Evolutionary conservation across 2,329 filamentous ascomycete species (phyloP).

Genomic region (Epichloe gansuensis): DNA sequence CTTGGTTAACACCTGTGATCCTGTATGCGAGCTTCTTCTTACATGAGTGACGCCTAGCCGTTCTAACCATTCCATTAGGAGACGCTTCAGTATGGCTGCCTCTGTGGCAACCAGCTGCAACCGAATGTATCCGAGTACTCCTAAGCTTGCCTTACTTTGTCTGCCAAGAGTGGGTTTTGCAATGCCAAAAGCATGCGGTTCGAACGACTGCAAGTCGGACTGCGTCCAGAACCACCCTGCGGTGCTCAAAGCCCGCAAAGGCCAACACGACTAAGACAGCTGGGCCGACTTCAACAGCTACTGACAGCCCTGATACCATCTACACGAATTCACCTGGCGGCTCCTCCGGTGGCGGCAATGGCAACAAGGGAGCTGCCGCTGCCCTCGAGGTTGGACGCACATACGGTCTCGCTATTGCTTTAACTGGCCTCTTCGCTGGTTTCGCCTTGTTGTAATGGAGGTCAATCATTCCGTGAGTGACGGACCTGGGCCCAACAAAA

Average conservation of each 20-base stretch:
- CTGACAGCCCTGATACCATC: conserved; percentile 13
- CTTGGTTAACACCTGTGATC: conserved; percentile 52
- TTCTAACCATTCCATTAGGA: conserved; percentile 25
- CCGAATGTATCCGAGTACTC: conserved; percentile 67
- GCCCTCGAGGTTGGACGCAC: conserved; percentile 23
- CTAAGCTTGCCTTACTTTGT: conserved; percentile 68
- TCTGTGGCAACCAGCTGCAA: conserved; percentile 52
- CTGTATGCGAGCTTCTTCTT: conserved; percentile 31
- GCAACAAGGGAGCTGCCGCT: conserved; percentile 17
- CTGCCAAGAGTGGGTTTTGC: conserved; percentile 58
- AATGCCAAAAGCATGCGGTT: conserved; percentile 66
- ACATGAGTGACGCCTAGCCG: background rate
- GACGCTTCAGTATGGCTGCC: conserved; percentile 55
- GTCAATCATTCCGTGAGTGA: background rate
- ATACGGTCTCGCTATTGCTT: conserved; percentile 26
- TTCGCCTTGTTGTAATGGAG: conserved; percentile 26
- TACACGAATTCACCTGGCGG: conserved; percentile 9
- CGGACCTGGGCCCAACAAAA: background rate
- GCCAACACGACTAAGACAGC: conserved; percentile 24
- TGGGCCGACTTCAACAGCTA: conserved; percentile 26
- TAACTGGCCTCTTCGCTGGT: conserved; percentile 27
- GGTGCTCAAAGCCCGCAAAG: conserved; percentile 16
- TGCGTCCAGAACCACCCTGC: conserved; percentile 5
- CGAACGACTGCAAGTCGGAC: conserved; percentile 41
- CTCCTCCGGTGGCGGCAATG: conserved; percentile 9